Evolutionary conservation across 1,284 basidiomycete species (phyloP).

Genomic region (Microbotryum violaceum): DNA sequence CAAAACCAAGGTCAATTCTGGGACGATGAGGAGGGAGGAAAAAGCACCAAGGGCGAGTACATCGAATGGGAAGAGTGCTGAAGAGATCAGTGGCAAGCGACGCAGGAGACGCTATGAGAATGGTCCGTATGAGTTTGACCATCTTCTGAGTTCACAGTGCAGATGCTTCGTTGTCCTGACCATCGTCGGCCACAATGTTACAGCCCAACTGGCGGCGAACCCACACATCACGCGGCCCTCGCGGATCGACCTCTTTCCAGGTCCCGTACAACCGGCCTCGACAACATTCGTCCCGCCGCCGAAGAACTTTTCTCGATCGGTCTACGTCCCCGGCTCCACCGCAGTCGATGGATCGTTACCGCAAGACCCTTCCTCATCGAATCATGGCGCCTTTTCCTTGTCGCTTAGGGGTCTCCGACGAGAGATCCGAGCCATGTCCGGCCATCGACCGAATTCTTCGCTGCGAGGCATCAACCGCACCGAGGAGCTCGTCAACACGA

Average conservation of each 20-base stretch:
- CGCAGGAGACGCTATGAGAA: constrained; percentile 20
- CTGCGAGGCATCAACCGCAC: constrained; percentile 7
- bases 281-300: constrained; percentile 25
- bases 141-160: too few species aligned
- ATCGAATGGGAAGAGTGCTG: background rate
- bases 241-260: constrained; percentile 16
- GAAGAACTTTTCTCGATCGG: constrained; percentile 19
- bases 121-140: background rate
- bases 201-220: constrained; percentile 28
- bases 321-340: constrained; percentile 12
- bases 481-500: constrained; percentile 19
- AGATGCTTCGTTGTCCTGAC: too few species aligned
- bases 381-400: constrained; percentile 18
- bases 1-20: constrained; percentile 4
- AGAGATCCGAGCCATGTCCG: constrained; percentile 8
- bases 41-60: background rate
- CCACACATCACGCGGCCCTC: constrained; percentile 23
- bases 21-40: background rate
- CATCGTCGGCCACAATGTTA: background rate
- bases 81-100: constrained; percentile 12
- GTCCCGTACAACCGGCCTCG: constrained; percentile 11
- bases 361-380: background rate
- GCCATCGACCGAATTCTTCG: background rate
- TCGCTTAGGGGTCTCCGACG: constrained; percentile 15
- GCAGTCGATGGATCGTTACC: background rate